These are phyloP conservation scores for Steccherinum ochraceum DNA, from an alignment of 768 basidiomycete species.

Conservation along the genomic window DNA sequence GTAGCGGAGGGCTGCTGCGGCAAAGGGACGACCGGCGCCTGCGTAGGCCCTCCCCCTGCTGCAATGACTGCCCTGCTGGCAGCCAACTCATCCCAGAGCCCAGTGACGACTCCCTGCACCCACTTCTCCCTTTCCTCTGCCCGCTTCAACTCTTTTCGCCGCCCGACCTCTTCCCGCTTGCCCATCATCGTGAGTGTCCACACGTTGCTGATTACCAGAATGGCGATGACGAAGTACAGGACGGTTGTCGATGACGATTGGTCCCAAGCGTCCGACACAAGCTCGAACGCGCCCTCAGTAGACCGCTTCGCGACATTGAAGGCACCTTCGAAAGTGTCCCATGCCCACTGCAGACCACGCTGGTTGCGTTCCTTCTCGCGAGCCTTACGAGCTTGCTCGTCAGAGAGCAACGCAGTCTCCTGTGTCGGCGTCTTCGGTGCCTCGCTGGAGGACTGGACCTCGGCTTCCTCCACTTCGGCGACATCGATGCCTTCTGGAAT, in stretches of 20 bases:
- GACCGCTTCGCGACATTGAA: conserved; percentile 65
- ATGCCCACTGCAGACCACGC: conserved; percentile 82
- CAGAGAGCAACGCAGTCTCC: conserved; percentile 19
- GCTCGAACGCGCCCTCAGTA: conserved; percentile 66
- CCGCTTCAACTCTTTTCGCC: conserved; percentile 42
- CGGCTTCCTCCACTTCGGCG: conserved; percentile 41
- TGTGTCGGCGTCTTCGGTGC: conserved; percentile 10
- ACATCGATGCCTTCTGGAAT: conserved; percentile 73
- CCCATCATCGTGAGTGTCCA: conserved; percentile 52
- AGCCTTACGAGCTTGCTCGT: conserved; percentile 37
- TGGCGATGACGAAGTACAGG: conserved; percentile 64
- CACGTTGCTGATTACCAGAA: conserved; percentile 74
- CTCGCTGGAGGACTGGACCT: conserved; percentile 22
- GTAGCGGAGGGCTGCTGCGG: conserved; percentile 4
- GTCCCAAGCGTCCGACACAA: conserved; percentile 75
- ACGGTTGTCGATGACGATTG: conserved; percentile 67
- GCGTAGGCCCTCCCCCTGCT: background rate
- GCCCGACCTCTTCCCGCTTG: conserved; percentile 38
- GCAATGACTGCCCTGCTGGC: conserved; percentile 30
- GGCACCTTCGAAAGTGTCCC: conserved; percentile 79
- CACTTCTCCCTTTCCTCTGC: conserved; percentile 67
- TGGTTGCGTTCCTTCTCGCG: conserved; percentile 65
- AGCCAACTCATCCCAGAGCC: conserved; percentile 67
- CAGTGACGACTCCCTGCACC: conserved; percentile 65
- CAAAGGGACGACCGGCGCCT: conserved; percentile 6